Percentiles rank a stretch among this genome's conserved stretches.
These are phyloP conservation scores for Fraxinus nigra DNA, from an alignment of 305 asterid species.

Conservation along the genomic window DNA sequence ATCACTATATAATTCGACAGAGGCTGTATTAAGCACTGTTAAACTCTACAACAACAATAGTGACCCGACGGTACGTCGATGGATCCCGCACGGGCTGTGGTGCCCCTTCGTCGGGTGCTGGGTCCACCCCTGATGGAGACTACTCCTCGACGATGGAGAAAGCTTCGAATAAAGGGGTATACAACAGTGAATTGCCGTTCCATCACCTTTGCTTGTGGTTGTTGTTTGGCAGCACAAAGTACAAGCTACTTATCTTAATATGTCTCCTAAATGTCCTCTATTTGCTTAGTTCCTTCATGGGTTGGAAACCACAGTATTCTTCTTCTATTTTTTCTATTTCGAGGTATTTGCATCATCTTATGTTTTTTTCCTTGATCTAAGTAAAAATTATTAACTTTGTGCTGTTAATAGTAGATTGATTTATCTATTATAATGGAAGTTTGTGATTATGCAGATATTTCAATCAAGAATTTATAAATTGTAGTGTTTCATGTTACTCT, in stretches of 20 bases:
- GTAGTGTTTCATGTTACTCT: neutral
- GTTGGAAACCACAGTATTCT: constrained; percentile 44
- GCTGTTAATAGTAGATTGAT: neutral
- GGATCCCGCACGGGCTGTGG: too few species aligned
- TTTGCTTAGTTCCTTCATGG: constrained; percentile 45
- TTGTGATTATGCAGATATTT: neutral
- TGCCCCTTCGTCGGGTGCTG: too few species aligned
- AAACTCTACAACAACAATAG: neutral
- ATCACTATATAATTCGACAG: neutral
- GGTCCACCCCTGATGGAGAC: constrained; percentile 24
- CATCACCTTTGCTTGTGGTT: constrained; percentile 44
- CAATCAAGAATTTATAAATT: neutral
- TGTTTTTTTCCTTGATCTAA: constrained; percentile 4
- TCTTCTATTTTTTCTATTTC: constrained; percentile 41
- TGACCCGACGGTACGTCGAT: too few species aligned
- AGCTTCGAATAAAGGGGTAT: constrained; percentile 47
- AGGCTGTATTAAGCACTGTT: neutral
- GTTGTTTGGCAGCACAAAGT: constrained; percentile 36
- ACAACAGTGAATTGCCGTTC: constrained; percentile 40
- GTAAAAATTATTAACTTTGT: neutral
- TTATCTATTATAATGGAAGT: neutral
- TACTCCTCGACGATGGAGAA: constrained; percentile 57
- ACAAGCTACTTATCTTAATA: constrained; percentile 37
- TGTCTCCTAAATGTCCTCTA: constrained; percentile 25
- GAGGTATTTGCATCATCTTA: constrained; percentile 26